A percentile compares a stretch with the other conserved stretches of the same genome.
These are phyloP conservation scores for Saccharomycopsis babjevae DNA, from an alignment of 805 yeast species.

Conservation along the genomic window DNA sequence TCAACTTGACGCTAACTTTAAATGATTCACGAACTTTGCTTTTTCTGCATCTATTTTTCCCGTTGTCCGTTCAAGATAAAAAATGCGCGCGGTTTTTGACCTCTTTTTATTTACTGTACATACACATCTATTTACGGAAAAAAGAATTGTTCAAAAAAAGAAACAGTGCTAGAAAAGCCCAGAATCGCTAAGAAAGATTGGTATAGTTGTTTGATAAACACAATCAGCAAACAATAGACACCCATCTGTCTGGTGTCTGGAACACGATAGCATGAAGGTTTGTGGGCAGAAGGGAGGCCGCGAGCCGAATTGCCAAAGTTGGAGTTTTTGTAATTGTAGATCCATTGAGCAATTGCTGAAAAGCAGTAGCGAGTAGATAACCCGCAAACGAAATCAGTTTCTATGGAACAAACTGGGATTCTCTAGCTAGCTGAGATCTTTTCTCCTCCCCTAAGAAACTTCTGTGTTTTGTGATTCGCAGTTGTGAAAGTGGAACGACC, in stretches of 20 bases:
- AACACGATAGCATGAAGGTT: too few species aligned
- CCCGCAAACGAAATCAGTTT: too few species aligned
- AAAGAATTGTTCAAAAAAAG: not conserved
- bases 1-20: too few species aligned
- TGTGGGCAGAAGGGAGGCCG: too few species aligned
- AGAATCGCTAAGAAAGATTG: not conserved
- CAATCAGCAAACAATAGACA: not conserved
- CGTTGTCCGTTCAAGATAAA: not conserved
- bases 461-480: not conserved
- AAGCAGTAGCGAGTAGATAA: not conserved
- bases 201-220: not conserved
- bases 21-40: not conserved
- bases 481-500: not conserved
- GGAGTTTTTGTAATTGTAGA: conserved; percentile 18
- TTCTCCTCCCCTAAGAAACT: too few species aligned
- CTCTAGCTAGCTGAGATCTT: too few species aligned
- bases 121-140: not conserved
- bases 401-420: not conserved
- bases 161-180: not conserved
- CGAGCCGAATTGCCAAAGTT: too few species aligned
- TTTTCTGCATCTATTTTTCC: not conserved
- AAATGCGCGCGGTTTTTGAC: not conserved
- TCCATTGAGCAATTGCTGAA: too few species aligned
- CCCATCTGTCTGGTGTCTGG: too few species aligned
- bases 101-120: not conserved